phyloP scores from a whole-genome alignment of 192 early-diverging fungal species.

The Lunasporangiospora selenospora region DNA sequence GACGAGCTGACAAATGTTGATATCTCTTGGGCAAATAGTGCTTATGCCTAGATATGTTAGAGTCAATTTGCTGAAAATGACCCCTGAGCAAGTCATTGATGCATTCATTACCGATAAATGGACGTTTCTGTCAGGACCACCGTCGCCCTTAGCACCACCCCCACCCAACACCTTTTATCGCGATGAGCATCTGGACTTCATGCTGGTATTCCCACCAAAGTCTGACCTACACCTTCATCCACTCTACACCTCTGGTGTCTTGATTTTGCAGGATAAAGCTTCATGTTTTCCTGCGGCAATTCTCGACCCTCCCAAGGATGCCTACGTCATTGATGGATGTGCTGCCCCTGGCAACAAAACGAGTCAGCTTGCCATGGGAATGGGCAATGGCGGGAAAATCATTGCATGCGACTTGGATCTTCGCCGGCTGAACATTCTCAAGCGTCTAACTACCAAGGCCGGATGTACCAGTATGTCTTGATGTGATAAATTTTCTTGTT shows the following conservation, averaged over 20 bases:
- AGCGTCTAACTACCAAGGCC: slow-evolving; percentile 75
- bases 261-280: slow-evolving; percentile 97
- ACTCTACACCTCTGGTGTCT: slow-evolving; percentile 72
- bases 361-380: slow-evolving; percentile 87
- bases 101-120: slow-evolving; percentile 28
- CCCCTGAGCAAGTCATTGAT: slow-evolving; percentile 72
- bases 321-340: slow-evolving; percentile 90
- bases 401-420: slow-evolving; percentile 92
- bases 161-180: slow-evolving; percentile 51
- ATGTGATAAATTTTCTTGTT: slow-evolving; percentile 12
- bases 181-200: slow-evolving; percentile 82
- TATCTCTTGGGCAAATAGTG: slow-evolving; percentile 37
- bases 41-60: slow-evolving; percentile 85
- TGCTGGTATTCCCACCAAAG: slow-evolving; percentile 86
- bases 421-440: slow-evolving; percentile 74
- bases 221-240: slow-evolving; percentile 90
- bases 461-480: slow-evolving; percentile 89
- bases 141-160: slow-evolving; percentile 24
- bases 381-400: slow-evolving; percentile 87
- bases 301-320: slow-evolving; percentile 60
- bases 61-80: slow-evolving; percentile 83
- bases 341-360: slow-evolving; percentile 99
- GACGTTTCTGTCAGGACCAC: slow-evolving; percentile 18
- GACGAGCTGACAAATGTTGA: no score
- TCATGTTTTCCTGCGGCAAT: slow-evolving; percentile 94